phyloP scores from a whole-genome alignment of 331 rosid genomes.

The Cydonia oblonga region DNA sequence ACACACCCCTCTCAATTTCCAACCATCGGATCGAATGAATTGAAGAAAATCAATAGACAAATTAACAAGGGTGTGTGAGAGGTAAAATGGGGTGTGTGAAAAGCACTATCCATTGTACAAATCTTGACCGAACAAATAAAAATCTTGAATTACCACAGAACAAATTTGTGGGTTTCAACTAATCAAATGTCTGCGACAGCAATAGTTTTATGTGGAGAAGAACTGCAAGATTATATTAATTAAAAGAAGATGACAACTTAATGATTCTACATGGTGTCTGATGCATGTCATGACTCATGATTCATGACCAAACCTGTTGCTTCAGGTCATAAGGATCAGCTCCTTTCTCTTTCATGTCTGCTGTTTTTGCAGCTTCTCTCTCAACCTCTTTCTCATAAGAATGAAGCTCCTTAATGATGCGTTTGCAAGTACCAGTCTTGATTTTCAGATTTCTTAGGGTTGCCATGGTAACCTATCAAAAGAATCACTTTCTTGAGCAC shows the following conservation, averaged over 20 bases:
- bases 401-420: slow-evolving; percentile 69
- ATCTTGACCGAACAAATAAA: too few relatives aligned
- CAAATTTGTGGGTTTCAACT: background rate
- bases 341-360: slow-evolving; percentile 78
- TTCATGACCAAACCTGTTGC: slow-evolving; percentile 56
- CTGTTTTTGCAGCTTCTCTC: slow-evolving; percentile 80
- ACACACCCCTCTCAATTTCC: too few relatives aligned
- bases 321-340: slow-evolving; percentile 88
- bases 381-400: slow-evolving; percentile 89
- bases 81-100: too few relatives aligned
- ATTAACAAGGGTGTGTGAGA: too few relatives aligned
- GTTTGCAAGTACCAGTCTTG: slow-evolving; percentile 79
- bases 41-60: too few relatives aligned
- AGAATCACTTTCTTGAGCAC: background rate
- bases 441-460: slow-evolving; percentile 62
- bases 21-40: too few relatives aligned
- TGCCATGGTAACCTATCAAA: slow-evolving; percentile 35
- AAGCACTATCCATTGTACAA: too few relatives aligned
- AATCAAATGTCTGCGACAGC: background rate
- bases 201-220: too few relatives aligned
- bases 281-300: background rate
- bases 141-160: too few relatives aligned
- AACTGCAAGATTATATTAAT: background rate
- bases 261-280: background rate
- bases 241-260: background rate